Percentiles rank a stretch among this genome's conserved stretches.
Conservation (phyloP, 164 flowering plant species). For the Aristolochia contorta region DNA sequence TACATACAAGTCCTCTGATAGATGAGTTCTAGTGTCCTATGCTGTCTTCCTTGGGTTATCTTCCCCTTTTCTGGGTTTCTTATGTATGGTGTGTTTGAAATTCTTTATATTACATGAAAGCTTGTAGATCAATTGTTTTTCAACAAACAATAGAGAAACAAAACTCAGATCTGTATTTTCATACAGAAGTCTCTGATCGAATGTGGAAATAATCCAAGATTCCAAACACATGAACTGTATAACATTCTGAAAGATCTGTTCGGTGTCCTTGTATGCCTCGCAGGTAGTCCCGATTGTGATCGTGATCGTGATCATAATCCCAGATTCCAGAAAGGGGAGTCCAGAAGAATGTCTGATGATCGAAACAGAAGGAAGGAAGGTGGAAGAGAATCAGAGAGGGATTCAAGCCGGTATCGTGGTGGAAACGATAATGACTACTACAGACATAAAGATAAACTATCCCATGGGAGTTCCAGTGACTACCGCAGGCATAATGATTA, state of each 20-base stretch:
- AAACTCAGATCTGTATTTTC: too few species aligned
- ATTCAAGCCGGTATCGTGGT: constrained; percentile 26
- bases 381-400: constrained; percentile 29
- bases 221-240: background rate
- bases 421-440: constrained; percentile 37
- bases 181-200: too few species aligned
- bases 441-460: constrained; percentile 39
- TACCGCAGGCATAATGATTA: constrained; percentile 45
- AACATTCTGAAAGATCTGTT: background rate
- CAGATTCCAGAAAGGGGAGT: constrained; percentile 23
- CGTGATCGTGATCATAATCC: constrained; percentile 36
- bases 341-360: constrained; percentile 23
- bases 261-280: constrained; percentile 4
- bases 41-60: too few species aligned
- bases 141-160: background rate
- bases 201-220: too few species aligned
- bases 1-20: too few species aligned
- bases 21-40: too few species aligned
- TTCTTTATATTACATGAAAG: background rate
- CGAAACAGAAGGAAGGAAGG: constrained; percentile 30
- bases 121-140: background rate
- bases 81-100: background rate
- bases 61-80: too few species aligned
- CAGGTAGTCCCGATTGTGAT: constrained; percentile 50
- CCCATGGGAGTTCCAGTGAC: constrained; percentile 38